A percentile compares a stretch with the other conserved stretches of the same genome.
Conservation (phyloP, 192 early-diverging fungal genomes). For the Geranomyces variabilis region DNA sequence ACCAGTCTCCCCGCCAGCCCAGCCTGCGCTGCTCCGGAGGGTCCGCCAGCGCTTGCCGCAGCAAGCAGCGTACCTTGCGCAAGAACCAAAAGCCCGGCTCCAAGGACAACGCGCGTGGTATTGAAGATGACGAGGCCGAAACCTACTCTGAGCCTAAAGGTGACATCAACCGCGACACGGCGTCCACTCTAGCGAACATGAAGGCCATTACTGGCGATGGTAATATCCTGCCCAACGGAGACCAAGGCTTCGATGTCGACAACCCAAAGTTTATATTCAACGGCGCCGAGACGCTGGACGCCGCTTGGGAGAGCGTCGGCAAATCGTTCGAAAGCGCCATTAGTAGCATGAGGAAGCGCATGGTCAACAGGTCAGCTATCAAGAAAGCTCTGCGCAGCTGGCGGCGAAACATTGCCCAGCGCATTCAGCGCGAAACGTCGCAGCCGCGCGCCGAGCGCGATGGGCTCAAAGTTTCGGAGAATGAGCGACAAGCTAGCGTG, state of each 20-base stretch:
- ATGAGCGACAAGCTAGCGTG: background rate
- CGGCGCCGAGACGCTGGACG: conserved; percentile 9
- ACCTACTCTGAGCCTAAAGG: background rate
- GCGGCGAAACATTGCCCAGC: conserved; percentile 9
- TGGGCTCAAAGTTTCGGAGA: conserved; percentile 3
- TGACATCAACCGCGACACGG: background rate
- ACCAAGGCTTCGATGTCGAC: conserved; percentile 11
- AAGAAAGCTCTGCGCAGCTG: background rate
- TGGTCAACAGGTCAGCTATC: background rate
- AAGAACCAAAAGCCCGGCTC: background rate
- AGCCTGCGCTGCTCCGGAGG: background rate
- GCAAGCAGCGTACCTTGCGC: conserved; percentile 1
- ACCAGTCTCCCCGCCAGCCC: background rate
- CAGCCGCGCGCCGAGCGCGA: conserved; percentile 9
- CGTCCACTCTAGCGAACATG: background rate
- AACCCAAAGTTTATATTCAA: conserved; percentile 5
- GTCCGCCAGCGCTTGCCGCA: background rate
- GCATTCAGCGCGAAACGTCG: background rate
- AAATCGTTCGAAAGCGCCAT: conserved; percentile 14
- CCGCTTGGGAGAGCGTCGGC: conserved; percentile 13
- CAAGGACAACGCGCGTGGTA: background rate
- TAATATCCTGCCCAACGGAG: background rate
- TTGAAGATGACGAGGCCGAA: background rate
- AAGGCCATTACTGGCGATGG: conserved; percentile 2
- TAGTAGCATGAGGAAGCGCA: background rate